These are phyloP conservation scores for Curvularia lunata DNA, from an alignment of 2,329 filamentous ascomycete genomes.

Conservation along the genomic window DNA sequence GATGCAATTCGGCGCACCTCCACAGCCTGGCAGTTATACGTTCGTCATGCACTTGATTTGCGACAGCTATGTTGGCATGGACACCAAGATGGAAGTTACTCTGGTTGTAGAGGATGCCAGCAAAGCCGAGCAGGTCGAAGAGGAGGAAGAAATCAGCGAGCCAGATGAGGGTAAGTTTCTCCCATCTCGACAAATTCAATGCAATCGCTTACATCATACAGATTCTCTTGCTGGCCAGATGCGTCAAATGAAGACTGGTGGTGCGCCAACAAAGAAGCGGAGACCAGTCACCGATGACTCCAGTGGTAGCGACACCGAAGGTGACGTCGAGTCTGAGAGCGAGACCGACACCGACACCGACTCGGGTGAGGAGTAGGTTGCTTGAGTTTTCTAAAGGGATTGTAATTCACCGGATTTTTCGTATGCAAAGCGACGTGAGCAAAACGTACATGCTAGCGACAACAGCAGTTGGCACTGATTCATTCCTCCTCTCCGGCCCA, in stretches of 20 bases:
- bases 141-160: conserved; percentile 95
- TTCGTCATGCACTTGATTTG: conserved; percentile 94
- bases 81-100: conserved; percentile 88
- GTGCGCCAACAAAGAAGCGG: conserved; percentile 61
- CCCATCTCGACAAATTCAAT: conserved; percentile 3
- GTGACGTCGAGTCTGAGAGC: conserved; percentile 62
- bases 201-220: conserved; percentile 50
- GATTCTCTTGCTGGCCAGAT: conserved; percentile 92
- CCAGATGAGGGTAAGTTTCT: conserved; percentile 86
- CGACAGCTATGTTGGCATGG: conserved; percentile 94
- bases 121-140: conserved; percentile 79
- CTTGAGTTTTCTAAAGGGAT: background rate
- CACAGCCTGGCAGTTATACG: conserved; percentile 88
- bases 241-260: conserved; percentile 79
- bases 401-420: background rate
- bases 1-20: conserved; percentile 94
- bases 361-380: conserved; percentile 48
- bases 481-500: background rate
- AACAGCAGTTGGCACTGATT: conserved; percentile 2
- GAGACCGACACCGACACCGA: conserved; percentile 57
- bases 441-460: conserved; percentile 10
- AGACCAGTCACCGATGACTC: conserved; percentile 66
- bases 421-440: background rate
- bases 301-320: conserved; percentile 68
- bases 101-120: conserved; percentile 87